Conservation (phyloP, 2,329 filamentous ascomycete genomes). For the Plenodomus lindquistii region DNA sequence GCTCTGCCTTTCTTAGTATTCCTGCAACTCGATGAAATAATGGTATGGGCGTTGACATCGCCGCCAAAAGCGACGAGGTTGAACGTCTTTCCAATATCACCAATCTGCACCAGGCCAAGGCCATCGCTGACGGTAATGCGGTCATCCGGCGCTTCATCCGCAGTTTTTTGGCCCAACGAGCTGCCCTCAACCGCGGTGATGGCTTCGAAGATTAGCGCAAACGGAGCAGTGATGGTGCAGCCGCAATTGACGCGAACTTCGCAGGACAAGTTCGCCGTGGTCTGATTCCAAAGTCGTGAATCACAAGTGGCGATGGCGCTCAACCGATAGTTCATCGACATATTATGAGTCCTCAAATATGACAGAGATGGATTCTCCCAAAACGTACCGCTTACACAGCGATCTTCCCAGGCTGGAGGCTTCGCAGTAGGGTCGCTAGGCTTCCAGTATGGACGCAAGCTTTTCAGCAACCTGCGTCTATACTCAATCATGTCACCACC, state of each 20-base stretch:
- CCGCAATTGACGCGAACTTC: constrained; percentile 7
- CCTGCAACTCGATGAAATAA: background rate
- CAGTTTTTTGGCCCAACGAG: constrained; percentile 1
- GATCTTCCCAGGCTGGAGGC: constrained; percentile 4
- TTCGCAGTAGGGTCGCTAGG: constrained; percentile 6
- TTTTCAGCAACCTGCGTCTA: background rate
- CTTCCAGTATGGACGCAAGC: constrained; percentile 4
- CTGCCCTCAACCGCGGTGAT: constrained; percentile 5
- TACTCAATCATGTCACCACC: background rate
- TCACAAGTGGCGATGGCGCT: constrained; percentile 1
- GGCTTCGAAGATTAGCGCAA: constrained; percentile 8
- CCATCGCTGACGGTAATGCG: constrained; percentile 4
- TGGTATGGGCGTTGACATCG: constrained; percentile 3
- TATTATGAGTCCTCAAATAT: constrained; percentile 3
- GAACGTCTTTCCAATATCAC: constrained; percentile 7
- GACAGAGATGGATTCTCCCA: constrained; percentile 2
- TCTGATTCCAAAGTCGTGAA: constrained; percentile 3
- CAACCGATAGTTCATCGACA: constrained; percentile 8
- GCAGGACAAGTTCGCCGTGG: constrained; percentile 2
- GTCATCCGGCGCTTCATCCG: background rate
- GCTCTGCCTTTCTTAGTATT: background rate
- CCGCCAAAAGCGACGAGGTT: constrained; percentile 2
- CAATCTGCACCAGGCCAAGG: constrained; percentile 4
- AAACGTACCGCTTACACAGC: constrained; percentile 6
- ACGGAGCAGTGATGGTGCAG: constrained; percentile 3